These are phyloP conservation scores for Sclerotinia sclerotiorum DNA, from an alignment of 2,329 filamentous ascomycete genomes.

Conservation along the genomic window DNA sequence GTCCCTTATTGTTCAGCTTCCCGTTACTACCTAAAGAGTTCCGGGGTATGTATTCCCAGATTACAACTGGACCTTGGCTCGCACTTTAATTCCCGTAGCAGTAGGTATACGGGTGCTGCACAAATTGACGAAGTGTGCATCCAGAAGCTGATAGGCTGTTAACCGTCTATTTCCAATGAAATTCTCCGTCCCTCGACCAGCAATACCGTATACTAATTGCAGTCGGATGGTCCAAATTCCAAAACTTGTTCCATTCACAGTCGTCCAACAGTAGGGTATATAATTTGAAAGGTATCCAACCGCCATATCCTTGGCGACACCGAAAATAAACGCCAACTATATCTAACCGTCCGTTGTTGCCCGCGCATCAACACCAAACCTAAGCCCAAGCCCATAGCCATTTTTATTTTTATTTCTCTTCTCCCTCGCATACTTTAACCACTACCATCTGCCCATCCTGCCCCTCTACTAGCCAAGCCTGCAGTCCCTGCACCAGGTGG, in stretches of 20 bases:
- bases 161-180: background rate
- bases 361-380: background rate
- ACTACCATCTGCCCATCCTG: background rate
- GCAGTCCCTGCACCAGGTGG: background rate
- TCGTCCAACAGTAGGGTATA: background rate
- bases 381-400: background rate
- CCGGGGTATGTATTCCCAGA: background rate
- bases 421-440: background rate
- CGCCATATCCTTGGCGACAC: background rate
- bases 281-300: background rate
- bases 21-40: background rate
- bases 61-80: background rate
- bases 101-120: too few species aligned
- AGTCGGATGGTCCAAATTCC: background rate
- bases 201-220: background rate
- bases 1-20: background rate
- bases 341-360: background rate
- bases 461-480: background rate
- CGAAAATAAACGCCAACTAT: slow-evolving; percentile 9
- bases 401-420: background rate
- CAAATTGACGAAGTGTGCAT: too few species aligned
- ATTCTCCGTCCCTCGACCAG: background rate
- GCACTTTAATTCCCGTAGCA: background rate
- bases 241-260: background rate
- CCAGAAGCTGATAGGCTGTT: background rate